Percentiles rank a stretch among this genome's conserved stretches.
Conservation (phyloP, 78 protist genomes). For the Capsaspora owczarzaki region DNA sequence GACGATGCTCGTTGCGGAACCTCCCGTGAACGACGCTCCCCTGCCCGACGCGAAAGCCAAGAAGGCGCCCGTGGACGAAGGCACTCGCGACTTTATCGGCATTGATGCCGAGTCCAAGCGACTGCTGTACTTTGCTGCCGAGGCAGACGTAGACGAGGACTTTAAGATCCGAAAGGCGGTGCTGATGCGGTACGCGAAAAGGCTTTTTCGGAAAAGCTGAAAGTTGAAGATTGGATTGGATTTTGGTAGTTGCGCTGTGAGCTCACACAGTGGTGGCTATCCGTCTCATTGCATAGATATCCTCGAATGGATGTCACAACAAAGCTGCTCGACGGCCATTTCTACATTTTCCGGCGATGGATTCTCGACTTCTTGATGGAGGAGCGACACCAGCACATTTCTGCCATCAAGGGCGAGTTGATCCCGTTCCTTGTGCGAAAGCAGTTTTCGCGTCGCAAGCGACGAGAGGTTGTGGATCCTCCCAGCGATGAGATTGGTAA, state of each 20-base stretch:
- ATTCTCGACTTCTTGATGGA: constrained; percentile 47
- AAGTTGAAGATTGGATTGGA: too few species aligned
- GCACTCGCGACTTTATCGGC: constrained; percentile 18
- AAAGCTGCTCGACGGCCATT: constrained; percentile 58
- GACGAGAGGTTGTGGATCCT: background rate
- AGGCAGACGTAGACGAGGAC: constrained; percentile 28
- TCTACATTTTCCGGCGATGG: constrained; percentile 66
- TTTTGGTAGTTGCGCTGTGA: background rate
- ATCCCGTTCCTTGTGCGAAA: constrained; percentile 34
- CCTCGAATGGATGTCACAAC: constrained; percentile 29
- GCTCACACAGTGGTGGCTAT: background rate
- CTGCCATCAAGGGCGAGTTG: constrained; percentile 30
- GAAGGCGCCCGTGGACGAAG: background rate
- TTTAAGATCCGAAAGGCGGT: background rate
- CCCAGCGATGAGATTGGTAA: background rate
- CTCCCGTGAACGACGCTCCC: background rate
- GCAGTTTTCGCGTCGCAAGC: background rate
- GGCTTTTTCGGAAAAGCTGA: too few species aligned
- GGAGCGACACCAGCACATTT: background rate
- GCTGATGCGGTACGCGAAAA: background rate
- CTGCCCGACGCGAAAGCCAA: background rate
- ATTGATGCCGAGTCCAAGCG: constrained; percentile 4
- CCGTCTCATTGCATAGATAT: background rate
- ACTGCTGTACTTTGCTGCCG: constrained; percentile 15
- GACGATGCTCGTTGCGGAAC: constrained; percentile 16